These are phyloP conservation scores for Rhizomucor miehei DNA, from an alignment of 371 early-diverging fungal species.

Conservation along the genomic window DNA sequence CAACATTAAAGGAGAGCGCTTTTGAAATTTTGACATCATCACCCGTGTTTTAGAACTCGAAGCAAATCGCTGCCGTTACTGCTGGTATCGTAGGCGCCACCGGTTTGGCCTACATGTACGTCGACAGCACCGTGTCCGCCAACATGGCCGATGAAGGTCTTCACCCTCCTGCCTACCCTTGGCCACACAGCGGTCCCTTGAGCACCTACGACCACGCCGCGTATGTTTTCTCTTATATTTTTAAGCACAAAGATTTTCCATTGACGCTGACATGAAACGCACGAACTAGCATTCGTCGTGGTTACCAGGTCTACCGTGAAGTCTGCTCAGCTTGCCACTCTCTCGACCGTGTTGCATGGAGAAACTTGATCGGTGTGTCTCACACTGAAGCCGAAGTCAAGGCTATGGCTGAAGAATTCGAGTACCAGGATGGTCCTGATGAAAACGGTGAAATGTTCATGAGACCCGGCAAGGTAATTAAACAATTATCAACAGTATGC, in stretches of 20 bases:
- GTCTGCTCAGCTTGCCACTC: conserved; percentile 98
- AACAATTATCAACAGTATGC: background rate
- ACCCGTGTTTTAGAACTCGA: conserved; percentile 28
- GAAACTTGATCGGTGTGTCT: conserved; percentile 91
- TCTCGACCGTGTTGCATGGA: conserved; percentile 89
- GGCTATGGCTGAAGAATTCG: conserved; percentile 90
- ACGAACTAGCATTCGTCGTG: conserved; percentile 94
- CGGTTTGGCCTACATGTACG: conserved; percentile 54
- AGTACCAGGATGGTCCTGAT: conserved; percentile 94
- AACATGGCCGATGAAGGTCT: conserved; percentile 88
- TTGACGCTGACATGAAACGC: too few species aligned
- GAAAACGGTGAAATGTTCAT: conserved; percentile 91
- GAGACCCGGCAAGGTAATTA: conserved; percentile 88
- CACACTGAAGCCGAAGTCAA: conserved; percentile 93
- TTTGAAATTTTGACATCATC: conserved; percentile 1
- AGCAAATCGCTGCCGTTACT: conserved; percentile 50
- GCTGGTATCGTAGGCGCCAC: conserved; percentile 58
- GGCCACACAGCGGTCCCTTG: conserved; percentile 79
- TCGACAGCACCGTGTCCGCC: conserved; percentile 55
- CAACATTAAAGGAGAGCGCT: conserved; percentile 1
- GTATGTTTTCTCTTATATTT: too few species aligned
- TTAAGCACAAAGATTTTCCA: too few species aligned
- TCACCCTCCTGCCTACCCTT: conserved; percentile 87
- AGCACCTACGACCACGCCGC: conserved; percentile 93
- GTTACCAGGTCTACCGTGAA: conserved; percentile 98